phyloP scores from a whole-genome alignment of 257 asterid genomes.

The Oldenlandia corymbosa region DNA sequence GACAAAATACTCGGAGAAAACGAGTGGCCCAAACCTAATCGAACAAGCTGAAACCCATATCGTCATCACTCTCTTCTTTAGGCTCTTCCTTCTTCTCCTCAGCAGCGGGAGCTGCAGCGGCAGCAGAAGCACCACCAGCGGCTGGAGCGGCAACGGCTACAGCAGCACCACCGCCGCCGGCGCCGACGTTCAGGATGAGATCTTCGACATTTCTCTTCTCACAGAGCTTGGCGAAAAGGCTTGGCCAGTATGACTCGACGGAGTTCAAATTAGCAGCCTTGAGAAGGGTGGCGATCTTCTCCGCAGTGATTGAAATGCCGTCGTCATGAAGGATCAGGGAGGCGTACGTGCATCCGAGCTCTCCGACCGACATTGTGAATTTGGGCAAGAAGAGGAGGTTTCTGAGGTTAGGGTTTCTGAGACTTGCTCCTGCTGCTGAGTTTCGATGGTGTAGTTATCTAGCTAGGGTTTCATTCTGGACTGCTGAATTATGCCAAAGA shows the following conservation, averaged over 20 bases:
- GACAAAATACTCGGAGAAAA: neutral
- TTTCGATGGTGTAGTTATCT: no score
- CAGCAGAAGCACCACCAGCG: slow-evolving; percentile 28
- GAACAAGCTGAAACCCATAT: slow-evolving; percentile 9
- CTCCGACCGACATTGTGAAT: neutral
- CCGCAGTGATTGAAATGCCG: neutral
- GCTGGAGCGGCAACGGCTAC: slow-evolving; percentile 24
- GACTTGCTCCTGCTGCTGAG: no score
- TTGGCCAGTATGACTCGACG: slow-evolving; percentile 61
- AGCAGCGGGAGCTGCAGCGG: slow-evolving; percentile 29
- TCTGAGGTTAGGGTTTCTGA: neutral
- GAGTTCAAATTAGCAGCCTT: slow-evolving; percentile 17
- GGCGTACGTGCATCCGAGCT: slow-evolving; percentile 8
- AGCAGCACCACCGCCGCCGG: slow-evolving; percentile 30
- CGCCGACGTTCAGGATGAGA: slow-evolving; percentile 44
- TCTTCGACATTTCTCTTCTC: slow-evolving; percentile 56
- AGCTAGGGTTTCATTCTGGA: no score
- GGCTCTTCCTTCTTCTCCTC: slow-evolving; percentile 10
- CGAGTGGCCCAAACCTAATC: neutral
- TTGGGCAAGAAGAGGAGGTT: neutral
- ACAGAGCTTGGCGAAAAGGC: slow-evolving; percentile 61
- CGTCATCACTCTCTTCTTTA: slow-evolving; percentile 8
- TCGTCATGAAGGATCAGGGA: neutral
- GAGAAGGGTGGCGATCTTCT: neutral
- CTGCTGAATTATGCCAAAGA: no score